Evolutionary conservation across 2,329 filamentous ascomycete genomes (phyloP).

Genomic region (Teratosphaeriaceae sp.): DNA sequence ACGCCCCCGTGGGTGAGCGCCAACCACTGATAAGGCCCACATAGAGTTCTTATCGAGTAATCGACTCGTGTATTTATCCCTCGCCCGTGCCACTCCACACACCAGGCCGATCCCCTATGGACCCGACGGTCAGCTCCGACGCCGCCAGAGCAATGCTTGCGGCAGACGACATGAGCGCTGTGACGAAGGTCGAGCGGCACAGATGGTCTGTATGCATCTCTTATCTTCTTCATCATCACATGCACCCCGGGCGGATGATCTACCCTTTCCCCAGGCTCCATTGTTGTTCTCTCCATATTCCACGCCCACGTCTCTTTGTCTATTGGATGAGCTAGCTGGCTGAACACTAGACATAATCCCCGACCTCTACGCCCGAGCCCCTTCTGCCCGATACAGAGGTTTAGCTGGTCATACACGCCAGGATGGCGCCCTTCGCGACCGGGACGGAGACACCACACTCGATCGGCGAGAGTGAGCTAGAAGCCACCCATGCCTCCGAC

Average conservation of each 20-base stretch:
- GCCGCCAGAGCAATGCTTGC: background rate
- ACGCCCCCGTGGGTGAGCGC: background rate
- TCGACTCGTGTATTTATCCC: background rate
- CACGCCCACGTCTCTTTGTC: background rate
- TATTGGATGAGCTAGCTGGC: too few species aligned
- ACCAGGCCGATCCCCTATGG: background rate
- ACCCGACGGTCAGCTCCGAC: background rate
- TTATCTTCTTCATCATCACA: background rate
- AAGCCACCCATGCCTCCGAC: conserved; percentile 4
- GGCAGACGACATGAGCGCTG: background rate
- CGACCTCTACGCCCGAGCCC: too few species aligned
- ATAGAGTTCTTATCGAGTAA: conserved; percentile 3
- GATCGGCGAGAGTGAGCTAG: conserved; percentile 5
- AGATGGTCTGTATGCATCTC: background rate
- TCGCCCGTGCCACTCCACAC: background rate
- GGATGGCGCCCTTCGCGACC: conserved; percentile 26
- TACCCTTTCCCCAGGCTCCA: background rate
- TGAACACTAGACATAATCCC: too few species aligned
- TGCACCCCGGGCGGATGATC: background rate
- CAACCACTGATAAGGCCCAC: background rate
- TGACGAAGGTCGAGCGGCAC: too few species aligned
- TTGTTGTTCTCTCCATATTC: background rate
- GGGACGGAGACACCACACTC: conserved; percentile 20
- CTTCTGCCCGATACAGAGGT: too few species aligned
- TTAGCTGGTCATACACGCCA: background rate